A percentile compares a stretch with the other conserved stretches of the same genome.
These are phyloP conservation scores for Poa annua DNA, from an alignment of 176 grass and related monocot genomes.

Conservation along the genomic window DNA sequence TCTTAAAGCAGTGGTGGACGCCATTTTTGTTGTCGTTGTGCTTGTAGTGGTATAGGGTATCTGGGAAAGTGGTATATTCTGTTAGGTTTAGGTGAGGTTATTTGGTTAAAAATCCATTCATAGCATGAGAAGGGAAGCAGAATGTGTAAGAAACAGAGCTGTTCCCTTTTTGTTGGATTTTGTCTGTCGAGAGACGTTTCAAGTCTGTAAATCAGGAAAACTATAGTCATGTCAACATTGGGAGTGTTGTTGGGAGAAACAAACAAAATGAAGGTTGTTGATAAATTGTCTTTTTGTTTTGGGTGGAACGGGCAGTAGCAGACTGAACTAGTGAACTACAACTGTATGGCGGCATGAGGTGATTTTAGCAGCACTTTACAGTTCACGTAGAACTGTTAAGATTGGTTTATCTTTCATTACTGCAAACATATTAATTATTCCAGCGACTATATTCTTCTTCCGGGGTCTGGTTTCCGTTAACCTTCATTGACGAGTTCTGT, in stretches of 20 bases:
- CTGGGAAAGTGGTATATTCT: not conserved
- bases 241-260: constrained; percentile 4
- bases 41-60: constrained; percentile 22
- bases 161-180: constrained; percentile 10
- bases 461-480: not conserved
- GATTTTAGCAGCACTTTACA: too few species aligned
- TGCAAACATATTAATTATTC: too few species aligned
- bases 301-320: too few species aligned
- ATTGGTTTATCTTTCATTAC: too few species aligned
- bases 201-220: constrained; percentile 39
- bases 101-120: constrained; percentile 39
- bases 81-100: constrained; percentile 6
- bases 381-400: too few species aligned
- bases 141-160: constrained; percentile 14
- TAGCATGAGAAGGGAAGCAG: not conserved
- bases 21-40: constrained; percentile 30
- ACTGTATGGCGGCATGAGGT: too few species aligned
- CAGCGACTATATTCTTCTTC: not conserved
- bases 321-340: too few species aligned
- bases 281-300: not conserved
- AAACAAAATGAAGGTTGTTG: not conserved
- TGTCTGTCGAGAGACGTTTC: not conserved
- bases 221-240: constrained; percentile 12
- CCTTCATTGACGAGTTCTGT: not conserved
- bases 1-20: constrained; percentile 47